These are phyloP conservation scores for Tripidium arundinaceum DNA, from an alignment of 202 grass and related monocot genomes.

Conservation along the genomic window DNA sequence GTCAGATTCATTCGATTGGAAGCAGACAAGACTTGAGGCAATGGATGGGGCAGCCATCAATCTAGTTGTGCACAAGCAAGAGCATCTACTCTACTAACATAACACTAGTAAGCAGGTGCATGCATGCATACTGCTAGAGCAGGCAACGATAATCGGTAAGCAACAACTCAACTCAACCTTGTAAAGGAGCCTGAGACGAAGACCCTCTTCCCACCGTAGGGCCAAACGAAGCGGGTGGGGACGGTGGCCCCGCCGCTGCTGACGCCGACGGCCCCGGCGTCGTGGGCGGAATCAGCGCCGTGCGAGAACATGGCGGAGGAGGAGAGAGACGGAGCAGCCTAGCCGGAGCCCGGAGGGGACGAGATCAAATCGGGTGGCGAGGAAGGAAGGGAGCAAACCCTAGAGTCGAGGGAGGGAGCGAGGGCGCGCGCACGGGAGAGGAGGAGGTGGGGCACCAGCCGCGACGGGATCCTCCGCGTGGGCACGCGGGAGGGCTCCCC, in stretches of 20 bases:
- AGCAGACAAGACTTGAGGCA: not conserved
- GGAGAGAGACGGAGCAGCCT: not conserved
- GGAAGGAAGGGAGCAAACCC: conserved; percentile 11
- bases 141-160: not conserved
- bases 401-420: not conserved
- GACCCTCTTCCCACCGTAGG: conserved; percentile 88
- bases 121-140: not conserved
- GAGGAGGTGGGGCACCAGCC: conserved; percentile 16
- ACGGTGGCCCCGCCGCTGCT: conserved; percentile 33
- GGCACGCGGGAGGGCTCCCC: conserved; percentile 47
- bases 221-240: conserved; percentile 73
- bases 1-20: not conserved
- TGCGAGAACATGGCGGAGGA: conserved; percentile 67
- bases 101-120: not conserved
- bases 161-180: not conserved
- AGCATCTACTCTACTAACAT: not conserved
- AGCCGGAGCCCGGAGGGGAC: not conserved
- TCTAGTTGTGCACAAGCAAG: not conserved
- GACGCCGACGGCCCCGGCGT: conserved; percentile 42
- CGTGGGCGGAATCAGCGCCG: conserved; percentile 56
- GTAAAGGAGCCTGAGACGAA: conserved; percentile 85
- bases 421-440: not conserved
- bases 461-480: conserved; percentile 71
- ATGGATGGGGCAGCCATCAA: not conserved
- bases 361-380: conserved; percentile 25